Conservation (phyloP, 306 rosid genomes). For the Morella rubra region DNA sequence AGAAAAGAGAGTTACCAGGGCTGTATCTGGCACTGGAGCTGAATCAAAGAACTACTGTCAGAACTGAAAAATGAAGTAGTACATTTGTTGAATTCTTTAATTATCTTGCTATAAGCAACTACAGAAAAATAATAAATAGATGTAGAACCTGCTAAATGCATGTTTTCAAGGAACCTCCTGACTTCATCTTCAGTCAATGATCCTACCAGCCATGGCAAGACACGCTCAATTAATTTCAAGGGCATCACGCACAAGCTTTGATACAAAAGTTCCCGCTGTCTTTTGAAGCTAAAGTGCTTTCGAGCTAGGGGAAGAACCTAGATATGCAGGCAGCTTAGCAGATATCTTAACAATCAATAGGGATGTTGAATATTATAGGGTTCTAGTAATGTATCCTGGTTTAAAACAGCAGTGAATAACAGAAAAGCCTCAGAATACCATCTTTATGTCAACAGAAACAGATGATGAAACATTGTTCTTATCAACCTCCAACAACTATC, state of each 20-base stretch:
- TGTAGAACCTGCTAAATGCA: slow-evolving; percentile 87
- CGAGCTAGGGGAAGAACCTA: slow-evolving; percentile 99
- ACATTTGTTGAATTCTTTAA: slow-evolving; percentile 12
- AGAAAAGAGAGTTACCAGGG: slow-evolving; percentile 86
- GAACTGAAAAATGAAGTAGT: slow-evolving; percentile 17
- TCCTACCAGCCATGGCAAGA: slow-evolving; percentile 88
- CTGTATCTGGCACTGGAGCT: slow-evolving; percentile 90
- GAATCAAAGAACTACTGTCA: slow-evolving; percentile 48
- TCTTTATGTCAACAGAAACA: slow-evolving; percentile 15
- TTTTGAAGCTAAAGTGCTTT: slow-evolving; percentile 83
- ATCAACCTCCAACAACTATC: slow-evolving; percentile 26
- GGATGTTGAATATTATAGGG: slow-evolving; percentile 17
- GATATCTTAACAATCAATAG: slow-evolving; percentile 18
- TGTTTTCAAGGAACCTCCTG: slow-evolving; percentile 67
- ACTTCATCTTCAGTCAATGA: slow-evolving; percentile 79
- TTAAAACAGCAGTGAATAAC: slow-evolving; percentile 6
- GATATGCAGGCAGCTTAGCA: slow-evolving; percentile 29
- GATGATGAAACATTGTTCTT: slow-evolving; percentile 15
- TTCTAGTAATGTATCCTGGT: slow-evolving; percentile 27
- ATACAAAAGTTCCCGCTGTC: slow-evolving; percentile 86
- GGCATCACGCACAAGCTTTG: slow-evolving; percentile 98
- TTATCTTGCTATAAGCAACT: slow-evolving; percentile 20
- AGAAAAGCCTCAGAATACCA: slow-evolving; percentile 15
- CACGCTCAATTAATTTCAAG: slow-evolving; percentile 86
- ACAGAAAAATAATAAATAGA: slow-evolving; percentile 23